These are phyloP conservation scores for Saussurea involucrata DNA, from an alignment of 129 eudicot species.

Conservation along the genomic window DNA sequence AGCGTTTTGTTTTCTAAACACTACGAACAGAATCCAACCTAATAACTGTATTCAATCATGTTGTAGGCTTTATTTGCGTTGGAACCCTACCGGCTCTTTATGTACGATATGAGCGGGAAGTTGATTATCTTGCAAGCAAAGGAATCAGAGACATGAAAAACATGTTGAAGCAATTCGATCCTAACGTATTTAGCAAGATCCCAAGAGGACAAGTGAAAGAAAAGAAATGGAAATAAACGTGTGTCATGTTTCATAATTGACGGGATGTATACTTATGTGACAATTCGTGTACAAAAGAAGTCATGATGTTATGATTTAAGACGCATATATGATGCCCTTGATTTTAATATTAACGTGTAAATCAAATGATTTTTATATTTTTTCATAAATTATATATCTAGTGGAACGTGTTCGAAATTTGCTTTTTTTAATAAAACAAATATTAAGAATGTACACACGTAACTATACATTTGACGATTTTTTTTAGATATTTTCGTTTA, in stretches of 20 bases:
- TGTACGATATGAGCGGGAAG: conserved; percentile 61
- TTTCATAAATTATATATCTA: background rate
- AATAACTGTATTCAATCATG: background rate
- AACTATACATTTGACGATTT: too few species aligned
- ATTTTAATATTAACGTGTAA: background rate
- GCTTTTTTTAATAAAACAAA: background rate
- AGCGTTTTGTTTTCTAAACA: background rate
- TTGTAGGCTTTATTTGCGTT: conserved; percentile 55
- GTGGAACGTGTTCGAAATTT: background rate
- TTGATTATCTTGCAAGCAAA: conserved; percentile 54
- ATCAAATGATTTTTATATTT: background rate
- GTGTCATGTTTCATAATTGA: background rate
- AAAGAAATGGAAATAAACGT: conserved; percentile 35
- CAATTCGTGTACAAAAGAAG: conserved; percentile 1
- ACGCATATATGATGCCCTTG: background rate
- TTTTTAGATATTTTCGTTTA: too few species aligned
- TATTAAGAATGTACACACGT: background rate
- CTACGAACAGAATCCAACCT: background rate
- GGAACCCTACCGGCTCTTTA: conserved; percentile 66
- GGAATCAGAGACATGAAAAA: conserved; percentile 55
- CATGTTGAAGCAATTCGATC: conserved; percentile 47
- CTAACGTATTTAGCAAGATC: conserved; percentile 64
- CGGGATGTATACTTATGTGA: background rate
- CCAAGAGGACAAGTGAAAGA: conserved; percentile 81
- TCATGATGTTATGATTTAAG: background rate